Percentiles rank a stretch among this genome's conserved stretches.
These are phyloP conservation scores for Podila verticillata DNA, from an alignment of 192 early-diverging fungal genomes.

Conservation along the genomic window DNA sequence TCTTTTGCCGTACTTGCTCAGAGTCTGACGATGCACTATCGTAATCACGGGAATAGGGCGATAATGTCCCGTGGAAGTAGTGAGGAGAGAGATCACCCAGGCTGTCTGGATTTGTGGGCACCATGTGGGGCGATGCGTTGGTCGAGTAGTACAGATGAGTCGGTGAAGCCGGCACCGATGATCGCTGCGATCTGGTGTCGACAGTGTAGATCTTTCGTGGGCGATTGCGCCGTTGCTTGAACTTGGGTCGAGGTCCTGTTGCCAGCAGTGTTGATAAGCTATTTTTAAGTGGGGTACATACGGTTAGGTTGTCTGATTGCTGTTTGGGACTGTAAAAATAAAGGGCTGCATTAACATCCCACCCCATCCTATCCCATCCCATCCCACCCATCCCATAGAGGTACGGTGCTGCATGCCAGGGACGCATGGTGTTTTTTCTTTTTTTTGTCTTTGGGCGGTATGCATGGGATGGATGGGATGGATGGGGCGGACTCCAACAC, in stretches of 20 bases:
- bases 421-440: not conserved
- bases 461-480: no score
- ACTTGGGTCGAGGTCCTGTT: slow-evolving; percentile 33
- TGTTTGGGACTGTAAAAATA: no score
- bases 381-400: no score
- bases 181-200: slow-evolving; percentile 38
- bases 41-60: slow-evolving; percentile 39
- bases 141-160: slow-evolving; percentile 45
- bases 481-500: no score
- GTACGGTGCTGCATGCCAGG: not conserved
- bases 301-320: not conserved
- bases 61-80: slow-evolving; percentile 40
- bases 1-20: slow-evolving; percentile 33
- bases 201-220: slow-evolving; percentile 50
- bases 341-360: no score
- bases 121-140: slow-evolving; percentile 32
- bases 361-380: no score
- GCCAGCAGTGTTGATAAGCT: slow-evolving; percentile 46
- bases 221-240: slow-evolving; percentile 32
- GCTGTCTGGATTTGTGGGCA: slow-evolving; percentile 39
- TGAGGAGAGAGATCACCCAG: slow-evolving; percentile 44
- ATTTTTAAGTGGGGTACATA: not conserved
- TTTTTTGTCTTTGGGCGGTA: not conserved
- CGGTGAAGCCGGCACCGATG: slow-evolving; percentile 43
- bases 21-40: slow-evolving; percentile 50